phyloP scores from a whole-genome alignment of 139 green algal species.

The Chlamydomonas incerta region DNA sequence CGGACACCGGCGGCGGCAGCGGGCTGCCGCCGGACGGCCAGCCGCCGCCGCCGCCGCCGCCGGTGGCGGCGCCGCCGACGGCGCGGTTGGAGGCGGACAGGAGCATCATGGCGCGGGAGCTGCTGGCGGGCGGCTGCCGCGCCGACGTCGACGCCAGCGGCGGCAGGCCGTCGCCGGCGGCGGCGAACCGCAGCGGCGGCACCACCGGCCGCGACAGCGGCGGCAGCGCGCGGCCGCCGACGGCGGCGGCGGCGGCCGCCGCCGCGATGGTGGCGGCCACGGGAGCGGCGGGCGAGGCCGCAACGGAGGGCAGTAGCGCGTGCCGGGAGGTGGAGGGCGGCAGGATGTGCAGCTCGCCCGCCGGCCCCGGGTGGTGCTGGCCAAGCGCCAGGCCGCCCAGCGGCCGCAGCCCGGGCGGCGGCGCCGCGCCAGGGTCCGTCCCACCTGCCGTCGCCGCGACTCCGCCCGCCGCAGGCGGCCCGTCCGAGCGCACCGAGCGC shows the following conservation, averaged over 20 bases:
- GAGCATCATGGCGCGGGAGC: constrained; percentile 30
- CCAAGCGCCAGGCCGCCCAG: not conserved
- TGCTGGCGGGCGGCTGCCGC: not conserved
- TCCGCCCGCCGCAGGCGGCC: too few species aligned
- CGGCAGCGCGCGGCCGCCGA: not conserved
- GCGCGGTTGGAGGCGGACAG: constrained; percentile 32
- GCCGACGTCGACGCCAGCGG: not conserved
- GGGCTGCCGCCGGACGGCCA: not conserved
- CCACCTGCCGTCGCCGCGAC: too few species aligned
- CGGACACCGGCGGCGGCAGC: not conserved
- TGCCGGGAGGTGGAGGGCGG: not conserved
- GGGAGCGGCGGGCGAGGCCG: not conserved
- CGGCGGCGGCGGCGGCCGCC: too few species aligned
- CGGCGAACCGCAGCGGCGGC: not conserved
- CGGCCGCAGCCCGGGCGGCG: not conserved
- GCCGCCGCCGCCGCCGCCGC: not conserved
- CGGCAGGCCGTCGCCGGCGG: not conserved
- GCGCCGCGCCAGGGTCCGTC: not conserved
- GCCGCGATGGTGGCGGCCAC: not conserved
- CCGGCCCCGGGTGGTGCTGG: not conserved
- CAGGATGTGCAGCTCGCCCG: constrained; percentile 33
- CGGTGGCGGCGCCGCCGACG: not conserved
- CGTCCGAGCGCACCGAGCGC: not conserved
- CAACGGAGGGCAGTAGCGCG: not conserved
- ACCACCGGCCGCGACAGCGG: not conserved